phyloP scores from a whole-genome alignment of 768 basidiomycete species.

The Calocybe indica region DNA sequence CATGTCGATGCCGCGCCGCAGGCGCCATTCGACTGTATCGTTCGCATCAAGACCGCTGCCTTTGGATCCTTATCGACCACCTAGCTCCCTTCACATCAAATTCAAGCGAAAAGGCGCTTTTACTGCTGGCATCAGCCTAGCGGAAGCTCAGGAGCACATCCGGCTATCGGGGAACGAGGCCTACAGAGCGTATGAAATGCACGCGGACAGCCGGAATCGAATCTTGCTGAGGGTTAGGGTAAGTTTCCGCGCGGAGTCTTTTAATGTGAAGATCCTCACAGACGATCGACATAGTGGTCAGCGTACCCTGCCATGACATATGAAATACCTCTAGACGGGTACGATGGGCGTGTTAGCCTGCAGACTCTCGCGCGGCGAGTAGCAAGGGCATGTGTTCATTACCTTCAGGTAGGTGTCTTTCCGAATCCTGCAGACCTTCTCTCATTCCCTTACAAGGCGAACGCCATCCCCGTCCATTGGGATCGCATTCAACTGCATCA shows the following conservation, averaged over 20 bases:
- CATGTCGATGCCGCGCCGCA: slow-evolving; percentile 28
- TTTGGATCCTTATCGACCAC: slow-evolving; percentile 40
- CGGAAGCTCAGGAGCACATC: slow-evolving; percentile 62
- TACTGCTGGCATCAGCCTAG: slow-evolving; percentile 57
- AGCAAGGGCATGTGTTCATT: slow-evolving; percentile 67
- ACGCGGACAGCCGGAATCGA: slow-evolving; percentile 52
- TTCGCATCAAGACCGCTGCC: slow-evolving; percentile 30
- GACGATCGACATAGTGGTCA: slow-evolving; percentile 44
- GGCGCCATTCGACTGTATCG: slow-evolving; percentile 46
- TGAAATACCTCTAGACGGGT: slow-evolving; percentile 66
- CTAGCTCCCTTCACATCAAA: slow-evolving; percentile 50
- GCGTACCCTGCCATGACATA: slow-evolving; percentile 69
- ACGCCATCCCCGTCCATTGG: slow-evolving; percentile 64
- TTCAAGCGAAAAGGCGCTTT: slow-evolving; percentile 72
- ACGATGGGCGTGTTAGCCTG: slow-evolving; percentile 58
- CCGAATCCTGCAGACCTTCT: slow-evolving; percentile 1
- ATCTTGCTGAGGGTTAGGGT: slow-evolving; percentile 62
- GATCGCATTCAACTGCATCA: slow-evolving; percentile 66
- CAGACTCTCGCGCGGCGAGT: slow-evolving; percentile 65
- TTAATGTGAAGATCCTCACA: slow-evolving; percentile 1
- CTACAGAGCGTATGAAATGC: slow-evolving; percentile 60
- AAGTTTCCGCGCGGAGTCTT: slow-evolving; percentile 15
- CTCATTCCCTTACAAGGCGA: slow-evolving; percentile 37
- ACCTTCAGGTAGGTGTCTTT: slow-evolving; percentile 51
- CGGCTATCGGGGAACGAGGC: slow-evolving; percentile 55